Percentiles rank a stretch among this genome's conserved stretches.
These are phyloP conservation scores for Betula pendula DNA, from an alignment of 306 rosid species.

Conservation along the genomic window DNA sequence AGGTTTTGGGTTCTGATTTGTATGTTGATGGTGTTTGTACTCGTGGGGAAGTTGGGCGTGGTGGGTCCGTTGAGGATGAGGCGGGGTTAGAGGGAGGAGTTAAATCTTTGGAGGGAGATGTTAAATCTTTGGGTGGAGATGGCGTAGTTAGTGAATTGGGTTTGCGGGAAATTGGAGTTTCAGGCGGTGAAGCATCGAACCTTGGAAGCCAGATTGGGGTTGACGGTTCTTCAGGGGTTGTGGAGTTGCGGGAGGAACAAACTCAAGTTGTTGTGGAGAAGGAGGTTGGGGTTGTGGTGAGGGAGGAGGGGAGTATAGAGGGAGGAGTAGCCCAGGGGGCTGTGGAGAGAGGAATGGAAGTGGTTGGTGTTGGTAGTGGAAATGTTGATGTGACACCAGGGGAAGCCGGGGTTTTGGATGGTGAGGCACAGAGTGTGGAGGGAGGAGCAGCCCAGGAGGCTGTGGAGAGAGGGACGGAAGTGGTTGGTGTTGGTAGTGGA, in stretches of 20 bases:
- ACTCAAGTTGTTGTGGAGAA: conserved; percentile 13
- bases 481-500: conserved; percentile 12
- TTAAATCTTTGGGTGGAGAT: conserved; percentile 9
- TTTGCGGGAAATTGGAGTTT: conserved; percentile 22
- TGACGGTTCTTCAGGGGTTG: conserved; percentile 35
- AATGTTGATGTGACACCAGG: conserved; percentile 11
- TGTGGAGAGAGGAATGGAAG: conserved; percentile 4
- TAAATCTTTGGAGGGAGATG: conserved; percentile 17
- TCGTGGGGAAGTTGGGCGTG: conserved; percentile 39
- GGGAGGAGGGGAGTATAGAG: conserved; percentile 14
- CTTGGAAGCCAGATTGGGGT: conserved; percentile 8
- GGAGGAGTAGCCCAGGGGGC: conserved; percentile 18
- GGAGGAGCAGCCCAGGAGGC: conserved; percentile 17
- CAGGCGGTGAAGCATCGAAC: conserved; percentile 11
- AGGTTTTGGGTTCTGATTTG: conserved; percentile 74
- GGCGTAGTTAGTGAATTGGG: conserved; percentile 19
- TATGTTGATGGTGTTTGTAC: conserved; percentile 83
- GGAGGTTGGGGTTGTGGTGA: conserved; percentile 34
- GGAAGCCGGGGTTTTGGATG: no score
- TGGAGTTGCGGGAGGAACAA: conserved; percentile 30
- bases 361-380: conserved; percentile 12
- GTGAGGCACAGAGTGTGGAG: conserved; percentile 10
- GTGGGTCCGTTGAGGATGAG: conserved; percentile 26
- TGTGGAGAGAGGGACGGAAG: conserved; percentile 5
- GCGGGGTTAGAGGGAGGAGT: conserved; percentile 32